These are phyloP conservation scores for Paramecium tetraurelia DNA, from an alignment of 73 alveolate species.

Conservation along the genomic window DNA sequence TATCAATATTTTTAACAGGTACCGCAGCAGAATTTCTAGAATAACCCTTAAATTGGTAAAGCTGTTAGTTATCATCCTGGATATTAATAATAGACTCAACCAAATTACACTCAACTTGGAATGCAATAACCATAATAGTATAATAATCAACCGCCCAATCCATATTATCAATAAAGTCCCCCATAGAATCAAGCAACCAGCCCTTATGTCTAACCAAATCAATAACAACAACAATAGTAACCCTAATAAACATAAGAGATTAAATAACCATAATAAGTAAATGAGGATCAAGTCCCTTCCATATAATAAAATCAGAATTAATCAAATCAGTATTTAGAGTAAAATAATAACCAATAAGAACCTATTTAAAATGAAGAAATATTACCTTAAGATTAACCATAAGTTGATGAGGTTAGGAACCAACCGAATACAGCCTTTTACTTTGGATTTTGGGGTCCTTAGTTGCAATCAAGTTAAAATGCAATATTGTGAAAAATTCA, in stretches of 20 bases:
- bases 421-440: slow-evolving; percentile 27
- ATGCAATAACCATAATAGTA: neutral
- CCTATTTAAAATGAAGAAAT: neutral
- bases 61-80: neutral
- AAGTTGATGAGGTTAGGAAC: neutral
- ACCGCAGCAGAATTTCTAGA: neutral
- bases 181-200: neutral
- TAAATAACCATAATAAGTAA: neutral
- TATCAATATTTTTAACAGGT: neutral
- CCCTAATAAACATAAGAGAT: neutral
- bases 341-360: neutral
- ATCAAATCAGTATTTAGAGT: neutral
- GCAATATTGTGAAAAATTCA: neutral
- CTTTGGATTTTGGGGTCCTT: slow-evolving; percentile 42
- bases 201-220: neutral
- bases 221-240: neutral
- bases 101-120: neutral
- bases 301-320: neutral
- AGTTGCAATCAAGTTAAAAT: neutral
- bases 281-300: neutral
- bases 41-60: neutral
- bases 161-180: neutral
- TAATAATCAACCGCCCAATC: neutral
- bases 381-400: neutral
- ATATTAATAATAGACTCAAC: neutral